Base-by-base conservation (phyloP, 177 flowering plant species). In the Telopea speciosissima region DNA sequence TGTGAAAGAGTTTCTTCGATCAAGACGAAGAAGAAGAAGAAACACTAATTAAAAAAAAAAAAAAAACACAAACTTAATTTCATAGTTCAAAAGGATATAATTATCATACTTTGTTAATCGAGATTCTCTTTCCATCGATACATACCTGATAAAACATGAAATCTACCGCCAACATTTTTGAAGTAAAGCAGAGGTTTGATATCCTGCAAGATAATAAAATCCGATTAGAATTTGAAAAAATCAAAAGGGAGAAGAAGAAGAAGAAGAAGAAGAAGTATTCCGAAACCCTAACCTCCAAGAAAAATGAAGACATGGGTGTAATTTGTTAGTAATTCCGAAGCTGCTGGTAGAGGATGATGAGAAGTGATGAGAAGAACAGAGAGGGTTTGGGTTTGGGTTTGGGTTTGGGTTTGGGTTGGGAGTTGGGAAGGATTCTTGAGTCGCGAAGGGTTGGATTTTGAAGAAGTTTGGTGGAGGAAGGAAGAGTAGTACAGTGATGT, bases 121-220 rank as follows among this genome's bases (percentile, higher is more conserved):
- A 44, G 3, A 9, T 8, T 44, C 8, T 49, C 54, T 49, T 16
- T 49, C 19, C 54, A 49, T 49, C 19, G 54, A 49, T 16, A 49
- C 54, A 49, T 76, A 85, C 88, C 89, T 28, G 86, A 75, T 45
- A 78, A 80, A 62, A 28, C n/a, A 13, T 71, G 76, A 52, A 78
- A 24, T 60, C 56, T 78, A 13, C 75, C 81, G 49, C 72, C 33
- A 64, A 83, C 36, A 24, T 56, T 68, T 49, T 68, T 70, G 28
- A 77, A n/a, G 69, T n/a, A 70, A 13, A 79, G 67, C 69, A 75
- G 60, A 42, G 73, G 77, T 77, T 76, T 74, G 5, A 84, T 56
- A 73, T 81, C 85, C 90, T 86, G 79, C 12, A 64, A 45, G 74
- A n/a, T n/a, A n/a, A n/a, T n/a, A n/a, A n/a, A n/a, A n/a, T n/a